These are phyloP conservation scores for Myriangium duriaei DNA, from an alignment of 2,329 filamentous ascomycete species.

Conservation along the genomic window DNA sequence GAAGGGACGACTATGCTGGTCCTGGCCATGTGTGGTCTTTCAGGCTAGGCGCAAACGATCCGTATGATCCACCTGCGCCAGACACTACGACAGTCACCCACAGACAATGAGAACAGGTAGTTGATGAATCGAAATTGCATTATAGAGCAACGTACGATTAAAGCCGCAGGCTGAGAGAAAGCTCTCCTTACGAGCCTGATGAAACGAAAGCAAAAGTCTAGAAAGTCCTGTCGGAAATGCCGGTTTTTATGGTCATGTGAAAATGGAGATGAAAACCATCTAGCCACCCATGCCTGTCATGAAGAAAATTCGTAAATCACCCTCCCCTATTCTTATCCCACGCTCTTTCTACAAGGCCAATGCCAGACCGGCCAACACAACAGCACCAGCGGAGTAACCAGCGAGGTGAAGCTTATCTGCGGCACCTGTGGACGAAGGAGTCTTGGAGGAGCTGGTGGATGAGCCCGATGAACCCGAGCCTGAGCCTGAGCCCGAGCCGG, in stretches of 20 bases:
- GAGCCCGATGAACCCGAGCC: slow-evolving; percentile 8
- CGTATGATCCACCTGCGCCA: too few relatives aligned
- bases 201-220: not conserved
- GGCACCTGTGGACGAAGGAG: slow-evolving; percentile 10
- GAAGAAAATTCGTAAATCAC: not conserved
- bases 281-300: not conserved
- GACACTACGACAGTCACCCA: too few relatives aligned
- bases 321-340: not conserved
- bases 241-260: not conserved
- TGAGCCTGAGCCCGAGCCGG: slow-evolving; percentile 7
- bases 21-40: too few relatives aligned
- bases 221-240: not conserved
- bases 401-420: slow-evolving; percentile 6
- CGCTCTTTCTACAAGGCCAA: slow-evolving; percentile 9
- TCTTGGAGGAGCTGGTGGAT: slow-evolving; percentile 4
- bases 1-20: too few relatives aligned
- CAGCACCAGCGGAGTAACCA: slow-evolving; percentile 7
- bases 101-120: too few relatives aligned
- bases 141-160: too few relatives aligned
- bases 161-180: too few relatives aligned
- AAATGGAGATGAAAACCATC: not conserved
- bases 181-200: not conserved
- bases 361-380: slow-evolving; percentile 6
- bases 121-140: too few relatives aligned
- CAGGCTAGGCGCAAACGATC: too few relatives aligned